Base-by-base conservation (phyloP, 2,329 filamentous ascomycete species). In the Aspergillus viridinutans region DNA sequence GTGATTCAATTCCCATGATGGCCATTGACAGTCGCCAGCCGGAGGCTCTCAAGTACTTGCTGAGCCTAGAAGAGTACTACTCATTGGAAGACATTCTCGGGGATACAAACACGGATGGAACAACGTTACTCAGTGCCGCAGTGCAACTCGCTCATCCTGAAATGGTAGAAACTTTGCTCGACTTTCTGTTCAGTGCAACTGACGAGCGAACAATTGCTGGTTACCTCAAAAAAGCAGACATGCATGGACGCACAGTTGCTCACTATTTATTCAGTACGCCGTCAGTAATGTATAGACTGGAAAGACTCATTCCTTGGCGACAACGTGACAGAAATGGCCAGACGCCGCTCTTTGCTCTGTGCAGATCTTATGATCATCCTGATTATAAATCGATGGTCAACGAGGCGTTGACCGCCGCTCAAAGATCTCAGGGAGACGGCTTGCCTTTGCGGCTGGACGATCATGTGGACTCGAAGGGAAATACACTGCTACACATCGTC, bases 211-310 rank as follows among this genome's bases (percentile, higher is more conserved):
- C 83, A 50, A 73, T 95, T 29, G 73, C 78, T 47, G 76, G 80
- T 6, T 97, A 99, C 69, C 76, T 97, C 50, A 80, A 84, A 3
- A 80, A 83, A 59, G 88, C 93, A 67, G 94, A 99, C 69, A 85
- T 83, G 40, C 88, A 92, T 78, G 94, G 93, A 23, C 87, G 94
- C 64, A 96, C 92, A 60, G 84, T 90, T 53, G 94, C 89, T n/a
- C 94, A 99, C 74, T 99, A 99, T 72, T 81, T 99, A 17, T 99
- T 99, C 76, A 90, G 96, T 68, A 88, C 90, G 8, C 94, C 94
- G 2, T 81, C 84, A 53, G 79, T 99, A 21, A 94, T 99, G 63
- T 78, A 80, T 48, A 82, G 83, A 54, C 87, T 97, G 58, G 92
- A 92, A 2, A 81, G 83, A 58, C 76, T 93, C 62, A 79, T 99